Evolutionary conservation across 306 rosid species (phyloP).

Genomic region (Lathyrus tuberosus): DNA sequence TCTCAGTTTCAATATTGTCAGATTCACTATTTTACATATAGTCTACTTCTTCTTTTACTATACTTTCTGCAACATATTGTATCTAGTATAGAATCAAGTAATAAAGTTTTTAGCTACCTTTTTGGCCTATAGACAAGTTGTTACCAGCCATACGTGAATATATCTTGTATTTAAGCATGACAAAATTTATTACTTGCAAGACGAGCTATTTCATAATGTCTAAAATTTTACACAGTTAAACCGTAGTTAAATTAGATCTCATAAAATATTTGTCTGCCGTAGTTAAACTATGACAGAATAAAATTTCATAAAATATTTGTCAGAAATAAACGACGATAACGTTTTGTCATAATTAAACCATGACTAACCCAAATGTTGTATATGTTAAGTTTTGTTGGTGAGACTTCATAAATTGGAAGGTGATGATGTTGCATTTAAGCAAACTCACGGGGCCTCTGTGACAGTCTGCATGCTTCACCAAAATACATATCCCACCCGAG

Average conservation of each 20-base stretch:
- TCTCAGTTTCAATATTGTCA: conserved; percentile 44
- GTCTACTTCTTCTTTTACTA: conserved; percentile 28
- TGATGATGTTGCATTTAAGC: conserved; percentile 38
- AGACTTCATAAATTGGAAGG: conserved; percentile 36
- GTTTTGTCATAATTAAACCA: no score
- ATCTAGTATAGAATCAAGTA: conserved; percentile 33
- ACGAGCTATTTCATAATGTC: no score
- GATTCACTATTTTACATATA: conserved; percentile 32
- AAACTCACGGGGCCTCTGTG: conserved; percentile 14
- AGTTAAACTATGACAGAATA: no score
- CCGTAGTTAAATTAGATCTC: no score
- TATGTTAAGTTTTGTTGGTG: not conserved
- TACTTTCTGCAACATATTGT: not conserved
- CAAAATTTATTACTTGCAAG: no score
- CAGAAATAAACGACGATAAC: no score
- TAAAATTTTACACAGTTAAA: no score
- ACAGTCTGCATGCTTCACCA: conserved; percentile 35
- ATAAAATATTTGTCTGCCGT: no score
- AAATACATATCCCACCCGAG: conserved; percentile 16
- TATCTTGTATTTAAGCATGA: no score
- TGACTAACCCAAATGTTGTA: no score
- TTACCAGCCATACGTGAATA: not conserved
- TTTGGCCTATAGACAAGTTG: conserved; percentile 3
- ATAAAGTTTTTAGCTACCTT: conserved; percentile 34
- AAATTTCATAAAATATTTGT: no score